Percentiles rank a stretch among this genome's conserved stretches.
Evolutionary conservation across 192 early-diverging fungal genomes (phyloP).

Genomic region (Rhizoclosmatium sp.): DNA sequence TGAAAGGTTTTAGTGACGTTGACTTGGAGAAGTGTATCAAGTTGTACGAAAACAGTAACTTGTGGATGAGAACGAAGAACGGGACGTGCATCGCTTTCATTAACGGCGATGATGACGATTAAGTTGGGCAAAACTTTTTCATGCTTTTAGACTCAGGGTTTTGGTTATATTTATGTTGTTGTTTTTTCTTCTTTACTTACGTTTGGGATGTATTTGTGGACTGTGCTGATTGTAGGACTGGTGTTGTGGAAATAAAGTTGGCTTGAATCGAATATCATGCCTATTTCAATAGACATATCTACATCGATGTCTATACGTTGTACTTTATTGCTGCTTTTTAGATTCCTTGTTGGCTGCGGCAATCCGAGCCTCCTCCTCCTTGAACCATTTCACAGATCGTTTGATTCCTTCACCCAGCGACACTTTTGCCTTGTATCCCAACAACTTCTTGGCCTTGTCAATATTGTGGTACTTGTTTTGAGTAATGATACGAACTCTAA

Average conservation of each 20-base stretch:
- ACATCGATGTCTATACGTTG: neutral
- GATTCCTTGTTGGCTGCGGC: neutral
- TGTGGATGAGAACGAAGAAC: conserved; percentile 59
- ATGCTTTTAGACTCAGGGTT: no score
- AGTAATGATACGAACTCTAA: conserved; percentile 79
- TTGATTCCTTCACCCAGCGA: conserved; percentile 62
- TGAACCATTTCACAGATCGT: conserved; percentile 51
- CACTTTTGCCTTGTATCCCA: conserved; percentile 72
- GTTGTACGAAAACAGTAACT: conserved; percentile 77
- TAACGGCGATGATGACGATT: conserved; percentile 19
- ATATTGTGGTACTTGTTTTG: conserved; percentile 90
- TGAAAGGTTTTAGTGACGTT: conserved; percentile 79
- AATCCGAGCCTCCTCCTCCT: conserved; percentile 24
- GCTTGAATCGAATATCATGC: neutral
- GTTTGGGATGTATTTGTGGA: neutral
- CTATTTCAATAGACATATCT: no score
- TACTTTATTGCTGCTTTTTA: neutral
- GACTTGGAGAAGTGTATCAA: conserved; percentile 78
- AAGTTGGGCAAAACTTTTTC: neutral
- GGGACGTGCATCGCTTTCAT: conserved; percentile 34
- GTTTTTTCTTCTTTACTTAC: neutral
- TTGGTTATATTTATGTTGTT: no score
- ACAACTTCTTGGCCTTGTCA: conserved; percentile 76
- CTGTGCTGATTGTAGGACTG: neutral
- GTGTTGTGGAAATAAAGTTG: neutral